Base-by-base conservation (phyloP, 768 basidiomycete species). In the Termitomyces bulborhizus region DNA sequence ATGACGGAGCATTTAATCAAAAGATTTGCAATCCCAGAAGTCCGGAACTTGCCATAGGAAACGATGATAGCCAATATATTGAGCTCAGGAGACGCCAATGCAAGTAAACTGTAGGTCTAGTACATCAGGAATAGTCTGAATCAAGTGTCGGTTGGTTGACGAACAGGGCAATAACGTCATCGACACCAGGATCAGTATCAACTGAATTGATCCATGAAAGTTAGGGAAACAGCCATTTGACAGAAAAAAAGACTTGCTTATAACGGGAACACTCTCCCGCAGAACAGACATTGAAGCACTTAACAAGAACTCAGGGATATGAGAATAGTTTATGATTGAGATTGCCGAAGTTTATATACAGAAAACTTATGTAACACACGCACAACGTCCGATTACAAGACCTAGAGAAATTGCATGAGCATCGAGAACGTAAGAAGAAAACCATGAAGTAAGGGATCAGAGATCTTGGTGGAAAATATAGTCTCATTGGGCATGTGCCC, bases 161-260 rank as follows among this genome's bases (percentile, higher is more conserved):
- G 56, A 55, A 87, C 90, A 94, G 82, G 29, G 90, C 90, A 50
- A 92, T 61, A 26, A 78, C 73, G 66, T 94, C 92, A 64, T 94
- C 92, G 3, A 92, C 85, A 34, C 92, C 92, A 6, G 91, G 89
- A 65, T 94, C 91, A 27, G 89, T 89, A 61, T 92, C 90, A 63
- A 91, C 88, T 91, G 62, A 15, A 24, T 43, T 42, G n/a, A 43
- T 4, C 12, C 21, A 21, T 32, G 3, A 34, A 40, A 15, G 8
- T 39, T 54, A 45, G 44, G 24, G 21, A 21, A 27, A 6, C 7
- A 3, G 2, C 39, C 27, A 27, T 40, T 43, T 15, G 4, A 4
- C 34, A 21, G 41, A 51, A 27, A 42, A 24, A 27, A 21, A 31
- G 6, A 64, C 83, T 71, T 61, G 88, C 88, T 89, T 60, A 90